Evolutionary conservation across 2,329 filamentous ascomycete species (phyloP).

Genomic region (Amauroascus niger): DNA sequence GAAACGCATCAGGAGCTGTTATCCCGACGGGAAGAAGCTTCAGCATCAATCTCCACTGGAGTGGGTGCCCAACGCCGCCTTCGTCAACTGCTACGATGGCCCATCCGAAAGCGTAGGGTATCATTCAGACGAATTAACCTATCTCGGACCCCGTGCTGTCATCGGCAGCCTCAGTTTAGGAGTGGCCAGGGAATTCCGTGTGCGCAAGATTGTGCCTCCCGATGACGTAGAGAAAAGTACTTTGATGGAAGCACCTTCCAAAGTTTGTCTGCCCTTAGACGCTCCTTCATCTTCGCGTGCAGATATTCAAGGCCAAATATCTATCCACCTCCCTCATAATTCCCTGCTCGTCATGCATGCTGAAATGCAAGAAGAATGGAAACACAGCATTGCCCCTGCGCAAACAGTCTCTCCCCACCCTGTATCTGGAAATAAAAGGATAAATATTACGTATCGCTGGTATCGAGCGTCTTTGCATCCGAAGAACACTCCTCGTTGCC

Average conservation of each 20-base stretch:
- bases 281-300: conserved; percentile 24
- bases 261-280: conserved; percentile 4
- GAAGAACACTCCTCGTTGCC: conserved; percentile 64
- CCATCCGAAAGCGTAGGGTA: conserved; percentile 76
- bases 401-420: conserved; percentile 75
- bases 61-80: conserved; percentile 82
- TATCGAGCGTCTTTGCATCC: conserved; percentile 73
- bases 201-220: conserved; percentile 61
- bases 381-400: conserved; percentile 71
- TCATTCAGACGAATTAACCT: conserved; percentile 87
- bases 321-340: conserved; percentile 90
- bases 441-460: conserved; percentile 90
- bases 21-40: conserved; percentile 63
- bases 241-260: conserved; percentile 2
- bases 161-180: conserved; percentile 87
- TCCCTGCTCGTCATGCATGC: conserved; percentile 92
- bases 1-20: conserved; percentile 56
- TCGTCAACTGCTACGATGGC: conserved; percentile 89
- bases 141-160: conserved; percentile 75
- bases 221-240: conserved; percentile 40
- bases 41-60: conserved; percentile 61
- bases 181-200: conserved; percentile 85
- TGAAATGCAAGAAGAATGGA: conserved; percentile 97
- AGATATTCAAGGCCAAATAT: conserved; percentile 72
- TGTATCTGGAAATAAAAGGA: conserved; percentile 64